Evolutionary conservation across 164 flowering plant species (phyloP), one percentile per base, ranked within the genome.

Genomic region (Pachysandra terminalis): DNA sequence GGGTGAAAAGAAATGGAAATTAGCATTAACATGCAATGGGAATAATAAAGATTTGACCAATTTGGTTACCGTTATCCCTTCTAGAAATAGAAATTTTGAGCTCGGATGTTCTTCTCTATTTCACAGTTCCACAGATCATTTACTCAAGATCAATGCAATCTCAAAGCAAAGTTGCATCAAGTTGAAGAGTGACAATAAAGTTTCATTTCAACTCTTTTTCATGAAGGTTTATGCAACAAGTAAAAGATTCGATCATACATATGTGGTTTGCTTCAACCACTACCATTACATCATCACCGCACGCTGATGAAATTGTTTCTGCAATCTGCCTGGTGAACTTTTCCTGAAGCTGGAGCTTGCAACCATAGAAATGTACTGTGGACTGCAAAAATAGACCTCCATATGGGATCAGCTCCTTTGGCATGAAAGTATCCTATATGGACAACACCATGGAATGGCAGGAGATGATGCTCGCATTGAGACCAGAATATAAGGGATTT

Each of bases 391-490:
- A 83, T 71, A 2, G 91, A 79, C 70, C 78, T 85, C 9, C 70
- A 78, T 28, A 83, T 67, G 26, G 85, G 78, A 62, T 51, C 69
- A 24, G 61, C 58, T 55, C 77, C 86, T 26, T 74, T 71, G 7
- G 77, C 62, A 55, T 69, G 64, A 66, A 86, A 79, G 80, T 81
- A 95, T 16, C 98, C n/a, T n/a, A n/a, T n/a, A n/a, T n/a, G n/a
- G n/a, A n/a, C n/a, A n/a, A n/a, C n/a, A n/a, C n/a, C n/a, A n/a
- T n/a, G n/a, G n/a, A n/a, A n/a, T n/a, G n/a, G n/a, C n/a, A n/a
- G n/a, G n/a, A n/a, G n/a, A n/a, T 93, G 98, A 66, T 95, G 99
- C 81, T 95, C 98, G 70, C 99, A 95, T 19, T 77, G 93, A n/a
- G 98, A 95, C 88, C 94, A 88, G 57, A 89, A 85, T 21, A 88